phyloP scores from a whole-genome alignment of 495 filamentous ascomycete species.

The Penicillium nucicola region DNA sequence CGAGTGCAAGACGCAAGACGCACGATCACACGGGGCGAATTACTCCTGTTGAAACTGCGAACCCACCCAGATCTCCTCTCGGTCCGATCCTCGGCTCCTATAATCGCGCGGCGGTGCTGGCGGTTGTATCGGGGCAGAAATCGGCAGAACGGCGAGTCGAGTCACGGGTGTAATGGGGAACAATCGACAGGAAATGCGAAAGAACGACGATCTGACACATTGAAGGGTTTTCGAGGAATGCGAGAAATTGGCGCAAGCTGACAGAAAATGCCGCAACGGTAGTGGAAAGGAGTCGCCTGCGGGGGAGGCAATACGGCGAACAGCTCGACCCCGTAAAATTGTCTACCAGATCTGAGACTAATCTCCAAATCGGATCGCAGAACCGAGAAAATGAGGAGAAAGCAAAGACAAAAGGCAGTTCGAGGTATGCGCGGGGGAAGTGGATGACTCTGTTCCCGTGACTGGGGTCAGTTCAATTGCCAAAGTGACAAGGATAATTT shows the following conservation, averaged over 20 bases:
- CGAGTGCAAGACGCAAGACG: neutral
- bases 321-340: neutral
- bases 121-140: conserved; percentile 11
- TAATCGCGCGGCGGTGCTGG: conserved; percentile 24
- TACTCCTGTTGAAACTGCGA: neutral
- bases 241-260: conserved; percentile 12
- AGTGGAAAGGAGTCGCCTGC: conserved; percentile 26
- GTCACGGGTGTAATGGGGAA: conserved; percentile 24
- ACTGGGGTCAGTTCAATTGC: conserved; percentile 24
- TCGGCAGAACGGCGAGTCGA: conserved; percentile 9
- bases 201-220: conserved; percentile 20
- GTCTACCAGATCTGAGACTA: neutral
- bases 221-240: conserved; percentile 15
- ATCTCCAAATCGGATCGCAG: neutral
- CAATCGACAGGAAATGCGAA: conserved; percentile 22
- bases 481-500: conserved; percentile 1
- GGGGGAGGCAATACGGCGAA: conserved; percentile 14
- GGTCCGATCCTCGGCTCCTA: conserved; percentile 10
- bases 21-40: conserved; percentile 8
- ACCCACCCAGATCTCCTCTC: neutral
- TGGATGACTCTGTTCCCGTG: conserved; percentile 27
- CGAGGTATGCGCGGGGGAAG: conserved; percentile 7
- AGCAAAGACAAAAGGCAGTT: conserved; percentile 2
- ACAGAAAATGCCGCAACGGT: conserved; percentile 25
- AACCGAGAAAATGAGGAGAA: neutral